phyloP scores from a whole-genome alignment of 1,284 basidiomycete genomes.

The Fomes fomentarius region DNA sequence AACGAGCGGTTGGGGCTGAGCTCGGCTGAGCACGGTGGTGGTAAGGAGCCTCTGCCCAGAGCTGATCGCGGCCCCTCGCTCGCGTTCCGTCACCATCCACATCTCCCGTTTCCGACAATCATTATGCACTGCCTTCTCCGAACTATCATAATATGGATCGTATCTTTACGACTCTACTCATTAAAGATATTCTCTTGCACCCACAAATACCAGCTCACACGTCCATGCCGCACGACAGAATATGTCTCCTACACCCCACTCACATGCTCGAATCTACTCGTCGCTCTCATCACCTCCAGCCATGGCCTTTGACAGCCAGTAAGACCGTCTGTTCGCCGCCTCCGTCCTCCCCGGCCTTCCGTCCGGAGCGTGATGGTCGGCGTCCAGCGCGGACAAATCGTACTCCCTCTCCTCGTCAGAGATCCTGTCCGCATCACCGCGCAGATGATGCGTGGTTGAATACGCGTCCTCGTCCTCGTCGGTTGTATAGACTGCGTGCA shows the following conservation, averaged over 20 bases:
- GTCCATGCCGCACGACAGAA: conserved; percentile 4
- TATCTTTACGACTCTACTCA: not conserved
- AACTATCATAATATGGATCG: conserved; percentile 7
- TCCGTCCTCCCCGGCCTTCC: conserved; percentile 21
- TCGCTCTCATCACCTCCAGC: conserved; percentile 8
- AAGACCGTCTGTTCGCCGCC: conserved; percentile 38
- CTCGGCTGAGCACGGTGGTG: conserved; percentile 6
- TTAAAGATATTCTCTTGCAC: no score
- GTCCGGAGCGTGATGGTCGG: conserved; percentile 11
- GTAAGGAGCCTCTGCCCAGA: conserved; percentile 2
- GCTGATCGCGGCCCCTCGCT: conserved; percentile 16
- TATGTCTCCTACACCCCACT: not conserved
- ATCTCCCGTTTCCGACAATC: conserved; percentile 18
- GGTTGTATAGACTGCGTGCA: conserved; percentile 50
- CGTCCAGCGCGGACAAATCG: conserved; percentile 23
- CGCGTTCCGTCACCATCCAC: not conserved
- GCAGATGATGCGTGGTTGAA: conserved; percentile 18
- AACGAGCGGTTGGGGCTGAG: conserved; percentile 16
- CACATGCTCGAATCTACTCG: conserved; percentile 8
- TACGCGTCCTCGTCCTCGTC: conserved; percentile 44
- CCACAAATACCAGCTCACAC: not conserved
- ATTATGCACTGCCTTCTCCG: conserved; percentile 16
- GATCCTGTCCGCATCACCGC: conserved; percentile 27
- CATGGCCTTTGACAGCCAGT: conserved; percentile 49
- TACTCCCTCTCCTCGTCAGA: conserved; percentile 40